Evolutionary conservation across 1,284 basidiomycete genomes (phyloP).

Genomic region (Trichosporon ovoides): DNA sequence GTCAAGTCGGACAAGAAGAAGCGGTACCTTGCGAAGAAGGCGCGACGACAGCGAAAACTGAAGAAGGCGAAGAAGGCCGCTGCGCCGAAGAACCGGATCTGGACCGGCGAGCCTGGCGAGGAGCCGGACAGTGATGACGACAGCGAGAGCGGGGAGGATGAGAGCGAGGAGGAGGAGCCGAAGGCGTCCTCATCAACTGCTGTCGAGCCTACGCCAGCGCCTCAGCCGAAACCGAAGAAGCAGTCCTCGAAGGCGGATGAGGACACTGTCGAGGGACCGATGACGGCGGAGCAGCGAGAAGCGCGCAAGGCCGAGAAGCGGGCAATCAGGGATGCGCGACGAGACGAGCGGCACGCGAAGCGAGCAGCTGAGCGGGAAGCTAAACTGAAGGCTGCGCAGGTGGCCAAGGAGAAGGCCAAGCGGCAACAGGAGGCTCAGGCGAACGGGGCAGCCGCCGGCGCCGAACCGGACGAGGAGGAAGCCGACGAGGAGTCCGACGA

Average conservation of each 20-base stretch:
- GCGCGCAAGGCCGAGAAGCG: slow-evolving; percentile 22
- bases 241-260: neutral
- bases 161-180: slow-evolving; percentile 11
- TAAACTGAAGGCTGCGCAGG: neutral
- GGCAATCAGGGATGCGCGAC: slow-evolving; percentile 11
- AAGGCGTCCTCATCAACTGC: neutral
- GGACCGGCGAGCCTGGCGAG: slow-evolving; percentile 15
- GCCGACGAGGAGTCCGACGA: slow-evolving; percentile 28
- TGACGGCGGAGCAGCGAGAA: slow-evolving; percentile 7
- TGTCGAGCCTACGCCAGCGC: neutral
- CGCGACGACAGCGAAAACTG: slow-evolving; percentile 57
- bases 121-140: slow-evolving; percentile 20
- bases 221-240: neutral
- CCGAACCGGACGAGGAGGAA: slow-evolving; percentile 10
- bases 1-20: slow-evolving; percentile 54
- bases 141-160: neutral
- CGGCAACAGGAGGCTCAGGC: slow-evolving; percentile 6
- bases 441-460: slow-evolving; percentile 1
- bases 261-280: neutral
- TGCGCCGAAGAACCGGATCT: slow-evolving; percentile 41
- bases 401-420: slow-evolving; percentile 8
- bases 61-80: slow-evolving; percentile 48
- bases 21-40: slow-evolving; percentile 63
- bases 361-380: slow-evolving; percentile 11
- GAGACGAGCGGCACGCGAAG: slow-evolving; percentile 14